Evolutionary conservation across 2,329 filamentous ascomycete species (phyloP).

Genomic region (Cyphellophora attinorum): DNA sequence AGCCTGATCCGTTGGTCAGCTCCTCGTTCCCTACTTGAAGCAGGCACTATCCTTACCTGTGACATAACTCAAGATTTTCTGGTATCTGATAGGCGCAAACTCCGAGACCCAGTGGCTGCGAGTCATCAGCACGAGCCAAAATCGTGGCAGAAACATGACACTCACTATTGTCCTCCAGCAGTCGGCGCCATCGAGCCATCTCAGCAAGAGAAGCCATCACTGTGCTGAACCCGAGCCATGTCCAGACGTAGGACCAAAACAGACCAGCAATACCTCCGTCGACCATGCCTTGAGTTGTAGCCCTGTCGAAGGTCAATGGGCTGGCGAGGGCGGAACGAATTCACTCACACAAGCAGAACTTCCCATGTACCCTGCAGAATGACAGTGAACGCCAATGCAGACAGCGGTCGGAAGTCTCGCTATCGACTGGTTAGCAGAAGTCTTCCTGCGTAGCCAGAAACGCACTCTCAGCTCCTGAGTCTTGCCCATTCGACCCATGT

Average conservation of each 20-base stretch:
- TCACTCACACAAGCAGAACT: conserved; percentile 11
- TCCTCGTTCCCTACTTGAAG: no score
- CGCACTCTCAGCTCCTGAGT: conserved; percentile 34
- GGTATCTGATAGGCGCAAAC: conserved; percentile 30
- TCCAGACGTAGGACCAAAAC: conserved; percentile 26
- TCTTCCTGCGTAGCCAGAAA: not conserved
- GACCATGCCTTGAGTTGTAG: conserved; percentile 8
- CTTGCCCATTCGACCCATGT: conserved; percentile 44
- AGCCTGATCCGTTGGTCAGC: conserved; percentile 38
- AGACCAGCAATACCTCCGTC: conserved; percentile 15
- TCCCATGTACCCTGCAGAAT: conserved; percentile 30
- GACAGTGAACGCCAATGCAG: conserved; percentile 27
- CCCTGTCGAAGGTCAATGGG: conserved; percentile 3
- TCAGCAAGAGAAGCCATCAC: conserved; percentile 54
- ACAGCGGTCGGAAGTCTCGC: conserved; percentile 24
- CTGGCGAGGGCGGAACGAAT: not conserved
- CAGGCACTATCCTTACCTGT: conserved; percentile 23
- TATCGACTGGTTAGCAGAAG: not conserved
- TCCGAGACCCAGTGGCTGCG: conserved; percentile 30
- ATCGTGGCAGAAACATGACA: not conserved
- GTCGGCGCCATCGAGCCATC: conserved; percentile 47
- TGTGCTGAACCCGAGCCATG: conserved; percentile 60
- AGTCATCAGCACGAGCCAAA: not conserved
- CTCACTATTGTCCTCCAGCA: conserved; percentile 22
- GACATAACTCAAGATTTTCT: conserved; percentile 36